Conservation (phyloP, 2,329 filamentous ascomycete species). For the Colletotrichum chrysophilum region DNA sequence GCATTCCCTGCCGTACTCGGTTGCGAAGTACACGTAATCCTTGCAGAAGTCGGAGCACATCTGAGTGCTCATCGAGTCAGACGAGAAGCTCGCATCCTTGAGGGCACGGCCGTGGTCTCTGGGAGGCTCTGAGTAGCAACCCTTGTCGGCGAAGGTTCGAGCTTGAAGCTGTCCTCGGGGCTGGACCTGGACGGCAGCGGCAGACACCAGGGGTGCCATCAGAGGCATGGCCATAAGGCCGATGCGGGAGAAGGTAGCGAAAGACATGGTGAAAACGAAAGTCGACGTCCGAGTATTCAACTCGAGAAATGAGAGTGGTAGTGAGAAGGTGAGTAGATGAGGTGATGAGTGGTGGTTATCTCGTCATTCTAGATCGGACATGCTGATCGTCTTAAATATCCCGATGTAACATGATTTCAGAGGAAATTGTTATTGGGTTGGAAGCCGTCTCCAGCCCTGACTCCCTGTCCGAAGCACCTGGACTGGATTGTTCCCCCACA, state of each 20-base stretch:
- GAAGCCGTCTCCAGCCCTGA: not conserved
- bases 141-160: not conserved
- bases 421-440: not conserved
- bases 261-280: not conserved
- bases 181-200: not conserved
- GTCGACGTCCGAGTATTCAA: not conserved
- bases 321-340: not conserved
- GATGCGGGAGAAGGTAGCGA: not conserved
- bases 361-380: not conserved
- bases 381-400: not conserved
- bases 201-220: not conserved
- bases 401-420: not conserved
- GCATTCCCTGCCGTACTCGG: constrained; percentile 43
- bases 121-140: not conserved
- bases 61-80: constrained; percentile 35
- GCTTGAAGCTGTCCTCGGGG: not conserved
- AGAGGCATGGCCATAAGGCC: not conserved
- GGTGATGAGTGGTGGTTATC: not conserved
- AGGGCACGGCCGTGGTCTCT: constrained; percentile 32
- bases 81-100: constrained; percentile 23
- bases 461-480: not conserved
- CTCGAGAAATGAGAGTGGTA: not conserved
- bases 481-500: not conserved
- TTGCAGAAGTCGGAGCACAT: constrained; percentile 39
- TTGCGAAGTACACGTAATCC: constrained; percentile 39